phyloP scores from a whole-genome alignment of 495 filamentous ascomycete species.

The Tuber magnatum region DNA sequence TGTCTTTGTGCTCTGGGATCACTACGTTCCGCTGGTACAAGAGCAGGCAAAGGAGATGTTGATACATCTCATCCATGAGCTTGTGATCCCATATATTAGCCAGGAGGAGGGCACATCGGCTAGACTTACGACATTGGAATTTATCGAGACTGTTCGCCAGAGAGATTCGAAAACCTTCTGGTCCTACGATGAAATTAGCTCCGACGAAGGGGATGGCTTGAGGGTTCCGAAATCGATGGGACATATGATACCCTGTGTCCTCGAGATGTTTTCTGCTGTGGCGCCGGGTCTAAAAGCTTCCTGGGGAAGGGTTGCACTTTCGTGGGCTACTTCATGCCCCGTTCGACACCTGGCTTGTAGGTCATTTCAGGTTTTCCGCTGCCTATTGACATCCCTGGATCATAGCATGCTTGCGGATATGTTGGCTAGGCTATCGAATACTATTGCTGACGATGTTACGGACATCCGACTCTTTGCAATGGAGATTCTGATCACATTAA shows the following conservation, averaged over 20 bases:
- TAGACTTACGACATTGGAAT: constrained; percentile 72
- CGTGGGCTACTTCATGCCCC: constrained; percentile 93
- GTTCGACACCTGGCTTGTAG: constrained; percentile 93
- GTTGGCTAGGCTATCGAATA: constrained; percentile 88
- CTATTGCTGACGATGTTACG: constrained; percentile 82
- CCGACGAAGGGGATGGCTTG: constrained; percentile 60
- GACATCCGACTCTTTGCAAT: constrained; percentile 95
- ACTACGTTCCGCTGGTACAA: constrained; percentile 89
- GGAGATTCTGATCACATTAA: constrained; percentile 91
- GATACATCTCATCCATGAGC: constrained; percentile 92
- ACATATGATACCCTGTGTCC: constrained; percentile 66
- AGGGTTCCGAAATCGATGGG: constrained; percentile 86
- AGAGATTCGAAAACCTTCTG: constrained; percentile 81
- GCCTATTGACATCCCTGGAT: constrained; percentile 80
- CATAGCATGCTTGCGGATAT: constrained; percentile 92
- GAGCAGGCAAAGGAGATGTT: constrained; percentile 97
- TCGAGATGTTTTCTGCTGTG: constrained; percentile 73
- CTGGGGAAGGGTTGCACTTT: constrained; percentile 81
- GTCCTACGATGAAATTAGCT: constrained; percentile 87
- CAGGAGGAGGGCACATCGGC: constrained; percentile 56
- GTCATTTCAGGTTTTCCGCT: constrained; percentile 95
- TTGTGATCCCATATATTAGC: constrained; percentile 84
- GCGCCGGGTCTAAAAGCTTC: constrained; percentile 83
- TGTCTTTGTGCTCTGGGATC: constrained; percentile 90
- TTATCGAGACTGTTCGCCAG: constrained; percentile 83